phyloP scores from a whole-genome alignment of 306 rosid genomes.

The Begonia masoniana region DNA sequence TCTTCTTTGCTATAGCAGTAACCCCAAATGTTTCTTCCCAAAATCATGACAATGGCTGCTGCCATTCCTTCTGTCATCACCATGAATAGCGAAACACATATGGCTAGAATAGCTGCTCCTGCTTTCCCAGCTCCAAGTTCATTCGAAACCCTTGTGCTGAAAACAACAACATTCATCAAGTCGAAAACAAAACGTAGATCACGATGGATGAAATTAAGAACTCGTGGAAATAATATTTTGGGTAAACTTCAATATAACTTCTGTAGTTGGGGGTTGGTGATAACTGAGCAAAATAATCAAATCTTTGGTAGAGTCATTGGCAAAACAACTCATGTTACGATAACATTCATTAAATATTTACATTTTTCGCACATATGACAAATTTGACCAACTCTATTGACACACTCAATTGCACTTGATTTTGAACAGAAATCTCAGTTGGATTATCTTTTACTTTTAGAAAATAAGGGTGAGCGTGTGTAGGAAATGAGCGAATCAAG shows the following conservation, averaged over 20 bases:
- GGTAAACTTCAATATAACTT: neutral
- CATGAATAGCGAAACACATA: slow-evolving; percentile 15
- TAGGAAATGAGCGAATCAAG: too few species aligned
- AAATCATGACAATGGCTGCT: slow-evolving; percentile 12
- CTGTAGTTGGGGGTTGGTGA: too few species aligned
- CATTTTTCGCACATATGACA: too few species aligned
- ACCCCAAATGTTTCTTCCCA: slow-evolving; percentile 31
- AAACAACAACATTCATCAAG: neutral
- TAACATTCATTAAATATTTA: neutral
- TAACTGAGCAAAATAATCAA: neutral
- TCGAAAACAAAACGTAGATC: too few species aligned
- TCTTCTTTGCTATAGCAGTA: slow-evolving; percentile 28
- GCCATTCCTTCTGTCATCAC: slow-evolving; percentile 18
- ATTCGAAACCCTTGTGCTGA: slow-evolving; percentile 32
- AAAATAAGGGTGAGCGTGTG: too few species aligned
- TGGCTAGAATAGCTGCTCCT: slow-evolving; percentile 14
- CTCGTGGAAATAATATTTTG: neutral
- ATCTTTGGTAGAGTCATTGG: too few species aligned
- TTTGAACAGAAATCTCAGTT: too few species aligned
- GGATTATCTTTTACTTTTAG: too few species aligned
- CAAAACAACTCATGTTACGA: neutral
- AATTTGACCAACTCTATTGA: too few species aligned
- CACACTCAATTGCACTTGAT: too few species aligned
- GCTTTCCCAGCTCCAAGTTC: slow-evolving; percentile 31
- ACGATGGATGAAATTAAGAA: too few species aligned